Evolutionary conservation across 2,329 filamentous ascomycete species (phyloP), one percentile per base, ranked within the genome.

Genomic region (Microdochium bolleyi): DNA sequence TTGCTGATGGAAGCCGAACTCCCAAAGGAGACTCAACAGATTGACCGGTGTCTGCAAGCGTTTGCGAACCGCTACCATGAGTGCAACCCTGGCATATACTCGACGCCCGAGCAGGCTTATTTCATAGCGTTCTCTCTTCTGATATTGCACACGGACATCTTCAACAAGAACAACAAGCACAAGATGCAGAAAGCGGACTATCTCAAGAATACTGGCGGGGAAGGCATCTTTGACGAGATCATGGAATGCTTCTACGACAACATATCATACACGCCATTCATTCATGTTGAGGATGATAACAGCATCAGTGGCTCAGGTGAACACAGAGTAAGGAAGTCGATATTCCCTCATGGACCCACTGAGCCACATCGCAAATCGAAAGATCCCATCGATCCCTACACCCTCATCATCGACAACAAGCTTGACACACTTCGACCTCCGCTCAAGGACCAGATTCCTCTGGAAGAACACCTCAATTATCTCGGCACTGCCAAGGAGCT

Each of bases 121-220:
- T 96, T 97, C 63, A 92, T 97, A 58, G 91, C 92, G 16, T 99
- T 99, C 66, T 97, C 92, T 2, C 84, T 99, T 53, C 81, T 99
- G 55, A 96, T 99, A 60, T 76, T 99, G 32, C 94, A 99, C 62
- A 97, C 94, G 0, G 94, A 99, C 65, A 89, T 95, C n/a, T 97
- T 97, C 82, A 99, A 99, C 76, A 96, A 95, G 71, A 99, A 97
- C 74, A 97, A 97, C 73, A 97, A 97, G 73, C 83, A 94, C 68
- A 99, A 99, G 71, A 99, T 99, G 94, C 91, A 95, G 64, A 95
- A 95, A 65, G 73, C 80, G 1, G 94, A 97, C 64, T 99, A 99
- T 69, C 79, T 97, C 60, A 96, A 95, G 70, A 97, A 97, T 66
- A 95, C 92, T 0, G 85, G 84, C 22, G 91, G 89, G 2, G 92